These are phyloP conservation scores for Dactylis glomerata DNA, from an alignment of 176 grass and related monocot species.

Conservation along the genomic window DNA sequence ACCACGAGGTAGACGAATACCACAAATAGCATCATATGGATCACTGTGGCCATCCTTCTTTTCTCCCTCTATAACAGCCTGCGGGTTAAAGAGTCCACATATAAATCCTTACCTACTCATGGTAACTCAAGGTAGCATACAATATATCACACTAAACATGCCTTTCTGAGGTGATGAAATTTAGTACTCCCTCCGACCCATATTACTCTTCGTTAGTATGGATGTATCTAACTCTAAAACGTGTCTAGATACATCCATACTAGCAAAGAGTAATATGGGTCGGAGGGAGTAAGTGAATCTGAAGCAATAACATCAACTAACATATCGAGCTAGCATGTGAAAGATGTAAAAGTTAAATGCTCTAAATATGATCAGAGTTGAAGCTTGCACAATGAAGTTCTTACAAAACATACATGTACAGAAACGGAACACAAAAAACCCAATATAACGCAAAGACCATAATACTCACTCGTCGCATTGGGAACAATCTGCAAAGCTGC, in stretches of 20 bases:
- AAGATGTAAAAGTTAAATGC: constrained; percentile 2
- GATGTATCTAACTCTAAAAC: too few species aligned
- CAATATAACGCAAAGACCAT: neutral
- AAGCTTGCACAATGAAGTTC: neutral
- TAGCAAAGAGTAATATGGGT: too few species aligned
- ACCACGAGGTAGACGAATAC: constrained; percentile 69
- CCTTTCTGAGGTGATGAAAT: neutral
- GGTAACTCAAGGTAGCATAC: neutral
- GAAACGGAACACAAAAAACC: neutral
- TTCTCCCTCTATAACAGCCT: constrained; percentile 83
- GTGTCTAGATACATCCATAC: too few species aligned
- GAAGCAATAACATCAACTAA: neutral
- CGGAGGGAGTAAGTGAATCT: constrained; percentile 4
- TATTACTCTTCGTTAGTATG: too few species aligned
- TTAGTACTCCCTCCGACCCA: too few species aligned
- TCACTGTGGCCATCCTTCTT: constrained; percentile 70
- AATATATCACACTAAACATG: neutral
- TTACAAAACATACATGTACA: neutral
- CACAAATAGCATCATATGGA: constrained; percentile 77
- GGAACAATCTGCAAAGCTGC: constrained; percentile 85
- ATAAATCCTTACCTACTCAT: constrained; percentile 33
- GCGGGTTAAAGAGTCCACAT: constrained; percentile 17
- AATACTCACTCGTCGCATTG: constrained; percentile 72
- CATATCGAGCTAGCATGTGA: neutral
- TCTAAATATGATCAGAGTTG: neutral